phyloP scores from a whole-genome alignment of 2,329 filamentous ascomycete genomes.

The Xylaria hypoxylon region DNA sequence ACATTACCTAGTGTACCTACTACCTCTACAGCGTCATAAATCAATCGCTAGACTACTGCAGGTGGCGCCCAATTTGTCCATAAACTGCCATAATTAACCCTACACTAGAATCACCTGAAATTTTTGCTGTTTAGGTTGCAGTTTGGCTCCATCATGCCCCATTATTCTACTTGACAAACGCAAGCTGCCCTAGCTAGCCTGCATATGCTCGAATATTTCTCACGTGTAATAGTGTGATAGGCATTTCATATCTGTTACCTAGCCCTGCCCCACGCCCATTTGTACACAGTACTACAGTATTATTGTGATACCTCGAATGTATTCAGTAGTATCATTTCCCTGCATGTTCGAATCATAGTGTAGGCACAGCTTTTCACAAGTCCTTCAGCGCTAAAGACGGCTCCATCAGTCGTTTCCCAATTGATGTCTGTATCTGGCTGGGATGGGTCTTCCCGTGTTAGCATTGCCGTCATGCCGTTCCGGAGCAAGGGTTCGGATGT shows the following conservation, averaged over 20 bases:
- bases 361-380: conserved; percentile 14
- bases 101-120: conserved; percentile 42
- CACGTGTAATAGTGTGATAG: conserved; percentile 40
- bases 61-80: conserved; percentile 45
- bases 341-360: conserved; percentile 14
- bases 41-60: conserved; percentile 39
- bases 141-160: conserved; percentile 27
- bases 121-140: conserved; percentile 31
- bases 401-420: conserved; percentile 38
- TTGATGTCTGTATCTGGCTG: conserved; percentile 34
- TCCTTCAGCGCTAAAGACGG: conserved; percentile 35
- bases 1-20: conserved; percentile 32
- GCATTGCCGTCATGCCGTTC: conserved; percentile 41
- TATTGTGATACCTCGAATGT: conserved; percentile 25
- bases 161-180: conserved; percentile 31
- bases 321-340: conserved; percentile 17
- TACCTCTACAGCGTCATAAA: conserved; percentile 41
- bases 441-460: conserved; percentile 40
- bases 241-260: conserved; percentile 32
- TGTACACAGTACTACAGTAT: conserved; percentile 23
- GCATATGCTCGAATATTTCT: conserved; percentile 36
- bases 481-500: conserved; percentile 37
- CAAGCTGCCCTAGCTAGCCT: conserved; percentile 32
- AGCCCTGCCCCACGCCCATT: conserved; percentile 24
- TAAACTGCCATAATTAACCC: conserved; percentile 44